Evolutionary conservation across 352 stramenopile genomes (phyloP).

Genomic region (Pythium grandisporangium): DNA sequence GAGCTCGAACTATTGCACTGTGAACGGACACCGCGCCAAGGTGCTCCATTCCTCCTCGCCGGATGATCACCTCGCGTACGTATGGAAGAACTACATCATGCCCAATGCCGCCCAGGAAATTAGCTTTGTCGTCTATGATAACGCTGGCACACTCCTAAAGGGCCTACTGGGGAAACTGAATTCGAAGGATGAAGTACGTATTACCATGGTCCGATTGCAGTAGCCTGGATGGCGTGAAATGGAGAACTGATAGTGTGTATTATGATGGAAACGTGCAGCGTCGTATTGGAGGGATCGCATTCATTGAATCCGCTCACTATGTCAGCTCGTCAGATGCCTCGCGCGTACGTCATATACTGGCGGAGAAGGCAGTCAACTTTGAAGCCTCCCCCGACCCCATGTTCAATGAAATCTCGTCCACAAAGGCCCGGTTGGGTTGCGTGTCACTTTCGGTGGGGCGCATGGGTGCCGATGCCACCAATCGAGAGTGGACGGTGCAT

Average conservation of each 20-base stretch:
- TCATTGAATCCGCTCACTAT: slow-evolving; percentile 77
- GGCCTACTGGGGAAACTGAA: slow-evolving; percentile 47
- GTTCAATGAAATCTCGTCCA: slow-evolving; percentile 75
- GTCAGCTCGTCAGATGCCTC: slow-evolving; percentile 45
- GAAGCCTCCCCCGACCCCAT: slow-evolving; percentile 73
- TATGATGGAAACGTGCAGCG: slow-evolving; percentile 9
- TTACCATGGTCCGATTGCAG: no score
- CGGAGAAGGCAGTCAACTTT: slow-evolving; percentile 75
- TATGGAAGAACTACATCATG: slow-evolving; percentile 84
- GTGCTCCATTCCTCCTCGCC: slow-evolving; percentile 72
- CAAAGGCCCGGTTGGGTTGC: slow-evolving; percentile 60
- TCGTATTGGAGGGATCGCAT: slow-evolving; percentile 70
- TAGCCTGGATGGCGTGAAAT: neutral
- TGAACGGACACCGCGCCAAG: slow-evolving; percentile 77
- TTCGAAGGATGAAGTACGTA: slow-evolving; percentile 33
- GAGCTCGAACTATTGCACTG: slow-evolving; percentile 68
- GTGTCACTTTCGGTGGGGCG: slow-evolving; percentile 72
- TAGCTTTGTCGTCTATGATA: slow-evolving; percentile 76
- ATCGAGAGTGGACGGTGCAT: slow-evolving; percentile 76
- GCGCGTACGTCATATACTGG: slow-evolving; percentile 45
- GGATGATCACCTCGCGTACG: slow-evolving; percentile 70
- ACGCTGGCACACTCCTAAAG: slow-evolving; percentile 62
- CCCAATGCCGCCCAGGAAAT: slow-evolving; percentile 77
- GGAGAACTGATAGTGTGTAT: neutral
- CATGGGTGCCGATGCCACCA: slow-evolving; percentile 53